These are phyloP conservation scores for Cladosporium velox DNA, from an alignment of 2,329 filamentous ascomycete genomes.

Conservation along the genomic window DNA sequence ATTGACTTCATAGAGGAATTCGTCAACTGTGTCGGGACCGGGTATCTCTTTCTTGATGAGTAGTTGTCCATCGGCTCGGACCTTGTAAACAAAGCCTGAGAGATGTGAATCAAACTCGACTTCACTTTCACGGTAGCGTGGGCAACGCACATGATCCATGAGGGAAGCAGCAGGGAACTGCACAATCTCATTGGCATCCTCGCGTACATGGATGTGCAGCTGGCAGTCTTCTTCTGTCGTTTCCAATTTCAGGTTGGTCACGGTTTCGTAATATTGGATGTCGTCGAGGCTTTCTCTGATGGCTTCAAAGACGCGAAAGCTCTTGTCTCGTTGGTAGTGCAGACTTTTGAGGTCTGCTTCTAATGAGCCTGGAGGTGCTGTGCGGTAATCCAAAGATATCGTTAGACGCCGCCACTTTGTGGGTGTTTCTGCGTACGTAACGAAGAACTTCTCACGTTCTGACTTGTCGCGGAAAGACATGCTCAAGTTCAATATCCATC, in stretches of 20 bases:
- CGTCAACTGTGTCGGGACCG: conserved; percentile 89
- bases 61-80: conserved; percentile 65
- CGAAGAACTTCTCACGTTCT: conserved; percentile 94
- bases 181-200: conserved; percentile 94
- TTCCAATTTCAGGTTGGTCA: conserved; percentile 92
- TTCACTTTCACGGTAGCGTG: conserved; percentile 68
- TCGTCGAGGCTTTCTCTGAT: conserved; percentile 90
- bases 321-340: conserved; percentile 88
- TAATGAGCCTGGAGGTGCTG: conserved; percentile 76
- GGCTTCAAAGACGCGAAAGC: conserved; percentile 86
- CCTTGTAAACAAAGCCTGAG: conserved; percentile 97
- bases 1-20: conserved; percentile 97
- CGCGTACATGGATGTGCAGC: conserved; percentile 95
- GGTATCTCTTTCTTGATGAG: conserved; percentile 99
- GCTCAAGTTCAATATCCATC: conserved; percentile 94
- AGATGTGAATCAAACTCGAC: conserved; percentile 88
- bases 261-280: conserved; percentile 93
- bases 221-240: conserved; percentile 81
- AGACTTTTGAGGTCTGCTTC: conserved; percentile 79
- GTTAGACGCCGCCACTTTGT: conserved; percentile 85
- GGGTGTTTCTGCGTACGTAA: conserved; percentile 83
- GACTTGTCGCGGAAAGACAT: conserved; percentile 97
- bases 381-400: conserved; percentile 88
- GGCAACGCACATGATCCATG: conserved; percentile 67
- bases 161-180: conserved; percentile 73